phyloP scores from a whole-genome alignment of 176 grass and related monocot species.

The Carex scoparia region DNA sequence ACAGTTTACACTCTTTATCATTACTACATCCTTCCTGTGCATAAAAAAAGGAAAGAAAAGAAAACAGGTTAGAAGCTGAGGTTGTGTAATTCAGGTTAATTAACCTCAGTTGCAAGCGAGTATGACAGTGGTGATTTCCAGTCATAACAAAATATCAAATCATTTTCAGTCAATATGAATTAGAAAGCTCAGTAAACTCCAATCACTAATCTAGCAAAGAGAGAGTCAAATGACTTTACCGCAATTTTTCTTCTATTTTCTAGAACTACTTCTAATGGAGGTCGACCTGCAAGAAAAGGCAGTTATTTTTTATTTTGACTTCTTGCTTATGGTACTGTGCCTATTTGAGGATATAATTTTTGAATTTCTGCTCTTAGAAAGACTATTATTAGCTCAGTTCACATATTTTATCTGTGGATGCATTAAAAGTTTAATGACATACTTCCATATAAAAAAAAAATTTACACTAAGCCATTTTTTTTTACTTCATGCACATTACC shows the following conservation, averaged over 20 bases:
- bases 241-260: conserved; percentile 38
- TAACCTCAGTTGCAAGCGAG: neutral
- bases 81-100: neutral
- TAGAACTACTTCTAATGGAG: conserved; percentile 62
- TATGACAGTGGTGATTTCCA: neutral
- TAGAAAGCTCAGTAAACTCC: neutral
- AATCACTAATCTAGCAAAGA: neutral
- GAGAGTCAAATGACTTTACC: conserved; percentile 9
- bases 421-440: too few relatives aligned
- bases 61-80: neutral
- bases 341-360: neutral
- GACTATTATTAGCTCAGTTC: neutral
- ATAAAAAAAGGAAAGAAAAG: neutral
- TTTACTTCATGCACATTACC: neutral
- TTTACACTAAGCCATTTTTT: neutral
- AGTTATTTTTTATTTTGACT: neutral
- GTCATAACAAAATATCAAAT: neutral
- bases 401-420: neutral
- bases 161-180: neutral
- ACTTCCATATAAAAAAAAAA: too few relatives aligned
- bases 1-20: conserved; percentile 59
- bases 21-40: conserved; percentile 50
- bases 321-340: neutral
- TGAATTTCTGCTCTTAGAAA: neutral
- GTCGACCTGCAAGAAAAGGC: conserved; percentile 49